Conservation (phyloP, 192 early-diverging fungal genomes). For the Coemansia sp. region DNA sequence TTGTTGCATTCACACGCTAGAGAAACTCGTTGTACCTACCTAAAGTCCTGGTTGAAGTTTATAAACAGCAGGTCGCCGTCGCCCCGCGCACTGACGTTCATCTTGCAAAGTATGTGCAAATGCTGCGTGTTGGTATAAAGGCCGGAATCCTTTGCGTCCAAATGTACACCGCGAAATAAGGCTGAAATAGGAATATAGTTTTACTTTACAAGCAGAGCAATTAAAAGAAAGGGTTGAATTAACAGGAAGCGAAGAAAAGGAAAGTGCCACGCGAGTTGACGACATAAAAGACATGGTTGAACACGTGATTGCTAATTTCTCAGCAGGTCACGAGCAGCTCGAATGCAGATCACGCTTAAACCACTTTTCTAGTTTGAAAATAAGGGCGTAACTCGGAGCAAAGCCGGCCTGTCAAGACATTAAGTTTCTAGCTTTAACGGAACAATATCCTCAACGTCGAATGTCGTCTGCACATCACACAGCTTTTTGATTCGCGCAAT, state of each 20-base stretch:
- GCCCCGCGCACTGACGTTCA: constrained; percentile 66
- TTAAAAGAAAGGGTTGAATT: not conserved
- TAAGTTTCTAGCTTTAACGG: not conserved
- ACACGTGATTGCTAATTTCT: constrained; percentile 3
- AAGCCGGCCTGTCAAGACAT: too few relatives aligned
- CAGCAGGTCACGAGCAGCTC: not conserved
- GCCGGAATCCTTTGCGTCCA: not conserved
- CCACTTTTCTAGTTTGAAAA: too few relatives aligned
- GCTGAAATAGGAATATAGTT: not conserved
- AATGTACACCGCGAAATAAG: not conserved
- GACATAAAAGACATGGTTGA: not conserved
- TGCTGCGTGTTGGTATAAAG: not conserved
- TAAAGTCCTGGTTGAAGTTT: constrained; percentile 83
- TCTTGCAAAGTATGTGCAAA: constrained; percentile 19
- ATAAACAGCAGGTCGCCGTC: constrained; percentile 74
- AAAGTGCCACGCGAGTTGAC: not conserved
- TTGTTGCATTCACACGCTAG: not conserved
- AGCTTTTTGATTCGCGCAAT: constrained; percentile 75
- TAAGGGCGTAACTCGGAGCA: too few relatives aligned
- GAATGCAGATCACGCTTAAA: too few relatives aligned
- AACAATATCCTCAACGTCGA: not conserved
- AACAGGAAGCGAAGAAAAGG: not conserved
- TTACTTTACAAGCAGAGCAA: not conserved
- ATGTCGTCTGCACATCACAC: not conserved
- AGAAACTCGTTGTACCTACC: constrained; percentile 29